Base-by-base conservation (phyloP, 2,329 filamentous ascomycete genomes). In the Coniochaeta hoffmannii region DNA sequence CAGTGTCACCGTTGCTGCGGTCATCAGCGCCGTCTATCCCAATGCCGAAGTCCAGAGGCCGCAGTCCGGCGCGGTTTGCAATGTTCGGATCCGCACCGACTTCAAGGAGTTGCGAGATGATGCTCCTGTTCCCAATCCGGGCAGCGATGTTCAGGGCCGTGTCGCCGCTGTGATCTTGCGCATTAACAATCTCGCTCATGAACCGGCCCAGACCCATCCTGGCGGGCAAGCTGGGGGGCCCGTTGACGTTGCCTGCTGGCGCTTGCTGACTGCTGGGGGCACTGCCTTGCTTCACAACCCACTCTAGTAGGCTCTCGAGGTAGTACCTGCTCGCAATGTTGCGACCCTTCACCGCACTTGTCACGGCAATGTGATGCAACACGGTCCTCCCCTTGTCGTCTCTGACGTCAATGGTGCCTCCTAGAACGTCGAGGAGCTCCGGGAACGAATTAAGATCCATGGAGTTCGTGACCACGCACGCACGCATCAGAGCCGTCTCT, bases 151-250 rank as follows among this genome's bases (percentile, higher is more conserved):
- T 97, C 19, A 99, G 77, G 0, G 94, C 94, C 0, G 94, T 99
- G 66, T 99, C 96, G 0, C 94, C 94, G 32, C 89, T 88, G 64
- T 92, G 91, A 70, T 99, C 94, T 64, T 93, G 89, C 0, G 92
- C 88, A 64, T 99, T 97, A 58, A 99, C 93, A 69, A 99, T 95
- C 67, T 97, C 92, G 51, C 88, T 90, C 82, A 99, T 95, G 72
- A 99, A 99, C 35, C 90, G 86, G 30, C 90, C 92, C 54, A 99
- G 80, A 24, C 88, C 90, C 71, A 97, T 95, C 59, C 81, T 89
- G 55, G 82, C 88, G 41, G 72, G 73, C 6, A 60, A 56, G 59
- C 58, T 55, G 2, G 46, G 14, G 9, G 53, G 24, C 2, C 30
- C 55, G 30, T 55, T 56, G 22, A 59, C 61, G 49, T 63, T 64